Evolutionary conservation across 2,329 filamentous ascomycete genomes (phyloP).

Genomic region (Albophoma yamanashiensis): DNA sequence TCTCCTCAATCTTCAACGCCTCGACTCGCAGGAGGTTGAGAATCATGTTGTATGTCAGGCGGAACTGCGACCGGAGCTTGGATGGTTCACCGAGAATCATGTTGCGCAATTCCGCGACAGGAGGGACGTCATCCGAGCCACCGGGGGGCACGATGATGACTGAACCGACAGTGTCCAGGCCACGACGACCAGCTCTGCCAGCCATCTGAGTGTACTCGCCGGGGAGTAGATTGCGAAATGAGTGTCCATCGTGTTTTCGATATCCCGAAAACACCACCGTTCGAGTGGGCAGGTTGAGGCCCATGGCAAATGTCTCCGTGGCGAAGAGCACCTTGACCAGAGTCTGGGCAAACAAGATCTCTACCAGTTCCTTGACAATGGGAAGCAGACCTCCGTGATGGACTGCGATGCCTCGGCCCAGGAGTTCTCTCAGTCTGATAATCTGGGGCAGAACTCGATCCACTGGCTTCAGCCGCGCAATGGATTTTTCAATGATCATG

Average conservation of each 20-base stretch:
- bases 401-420: conserved; percentile 84
- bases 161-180: conserved; percentile 82
- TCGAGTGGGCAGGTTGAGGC: conserved; percentile 85
- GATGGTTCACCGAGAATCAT: conserved; percentile 97
- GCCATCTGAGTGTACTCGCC: conserved; percentile 99
- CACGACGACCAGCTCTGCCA: conserved; percentile 83
- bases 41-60: conserved; percentile 99
- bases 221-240: conserved; percentile 81
- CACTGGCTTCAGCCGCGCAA: conserved; percentile 82
- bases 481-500: conserved; percentile 93
- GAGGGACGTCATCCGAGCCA: conserved; percentile 74
- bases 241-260: conserved; percentile 88
- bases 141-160: conserved; percentile 87
- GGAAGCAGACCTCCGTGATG: conserved; percentile 91
- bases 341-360: conserved; percentile 90
- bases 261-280: conserved; percentile 98
- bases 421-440: conserved; percentile 70
- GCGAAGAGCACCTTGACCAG: conserved; percentile 95
- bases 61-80: conserved; percentile 90
- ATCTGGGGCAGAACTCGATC: conserved; percentile 90
- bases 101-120: conserved; percentile 68
- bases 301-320: conserved; percentile 98
- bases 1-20: conserved; percentile 96
- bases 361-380: conserved; percentile 95
- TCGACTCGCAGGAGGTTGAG: conserved; percentile 90